Conservation (phyloP, 202 grass and related monocot species). For the Zoysia matrella region DNA sequence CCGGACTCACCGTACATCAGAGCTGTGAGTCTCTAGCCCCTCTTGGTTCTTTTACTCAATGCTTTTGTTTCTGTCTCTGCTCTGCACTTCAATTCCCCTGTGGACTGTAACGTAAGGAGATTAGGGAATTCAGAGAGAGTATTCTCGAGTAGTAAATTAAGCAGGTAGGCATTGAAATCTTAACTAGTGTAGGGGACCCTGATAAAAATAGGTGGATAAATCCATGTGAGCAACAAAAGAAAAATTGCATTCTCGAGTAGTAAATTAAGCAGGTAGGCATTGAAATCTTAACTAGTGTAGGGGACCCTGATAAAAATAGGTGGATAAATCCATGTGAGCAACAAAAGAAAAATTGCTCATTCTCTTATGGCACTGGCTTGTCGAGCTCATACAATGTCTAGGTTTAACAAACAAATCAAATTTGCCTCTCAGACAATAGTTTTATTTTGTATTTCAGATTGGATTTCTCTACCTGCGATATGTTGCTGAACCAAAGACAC, state of each 20-base stretch:
- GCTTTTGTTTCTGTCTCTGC: not conserved
- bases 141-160: not conserved
- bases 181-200: not conserved
- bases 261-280: not conserved
- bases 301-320: not conserved
- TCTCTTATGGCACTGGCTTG: not conserved
- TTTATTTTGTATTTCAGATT: conserved; percentile 51
- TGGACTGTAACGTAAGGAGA: not conserved
- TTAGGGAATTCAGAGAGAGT: not conserved
- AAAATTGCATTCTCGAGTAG: not conserved
- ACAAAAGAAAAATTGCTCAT: not conserved
- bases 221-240: not conserved
- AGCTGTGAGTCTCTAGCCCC: conserved; percentile 60
- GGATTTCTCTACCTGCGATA: conserved; percentile 95
- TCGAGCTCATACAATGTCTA: not conserved
- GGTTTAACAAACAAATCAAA: not conserved
- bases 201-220: not conserved
- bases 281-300: not conserved
- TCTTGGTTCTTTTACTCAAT: not conserved
- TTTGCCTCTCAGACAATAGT: not conserved
- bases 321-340: not conserved
- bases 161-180: not conserved
- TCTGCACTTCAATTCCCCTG: not conserved
- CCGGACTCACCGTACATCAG: conserved; percentile 13
- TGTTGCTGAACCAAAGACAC: conserved; percentile 83